Percentiles rank a stretch among this genome's conserved stretches.
phyloP scores from a whole-genome alignment of 129 eudicot species.

The Tanacetum coccineum region DNA sequence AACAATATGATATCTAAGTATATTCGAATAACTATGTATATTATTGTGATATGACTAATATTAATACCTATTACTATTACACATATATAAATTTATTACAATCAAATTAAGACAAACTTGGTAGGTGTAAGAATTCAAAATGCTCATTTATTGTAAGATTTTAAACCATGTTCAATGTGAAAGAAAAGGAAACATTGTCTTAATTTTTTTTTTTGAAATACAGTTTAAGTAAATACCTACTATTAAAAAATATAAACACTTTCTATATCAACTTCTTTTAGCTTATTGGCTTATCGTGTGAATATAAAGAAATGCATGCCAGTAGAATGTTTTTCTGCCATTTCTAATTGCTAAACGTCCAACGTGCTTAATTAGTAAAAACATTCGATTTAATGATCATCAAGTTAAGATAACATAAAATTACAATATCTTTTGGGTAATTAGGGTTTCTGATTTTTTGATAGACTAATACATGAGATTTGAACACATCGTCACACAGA shows the following conservation, averaged over 20 bases:
- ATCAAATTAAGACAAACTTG: not conserved
- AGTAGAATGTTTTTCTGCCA: constrained; percentile 1
- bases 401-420: not conserved
- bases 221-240: not conserved
- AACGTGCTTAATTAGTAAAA: constrained; percentile 11
- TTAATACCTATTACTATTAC: no score
- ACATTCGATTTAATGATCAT: not conserved
- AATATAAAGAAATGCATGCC: not conserved
- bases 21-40: no score
- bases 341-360: not conserved
- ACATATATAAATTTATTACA: constrained; percentile 8
- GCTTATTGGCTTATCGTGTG: not conserved
- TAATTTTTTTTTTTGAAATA: not conserved
- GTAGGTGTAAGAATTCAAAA: constrained; percentile 19
- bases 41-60: no score
- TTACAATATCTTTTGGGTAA: no score
- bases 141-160: constrained; percentile 25
- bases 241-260: not conserved
- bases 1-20: no score
- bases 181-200: constrained; percentile 1
- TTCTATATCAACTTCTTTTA: not conserved
- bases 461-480: no score
- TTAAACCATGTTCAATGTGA: not conserved
- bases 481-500: no score
- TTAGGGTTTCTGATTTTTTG: no score